phyloP scores from a whole-genome alignment of 2,329 filamentous ascomycete species.

The Fusarium tupiense region DNA sequence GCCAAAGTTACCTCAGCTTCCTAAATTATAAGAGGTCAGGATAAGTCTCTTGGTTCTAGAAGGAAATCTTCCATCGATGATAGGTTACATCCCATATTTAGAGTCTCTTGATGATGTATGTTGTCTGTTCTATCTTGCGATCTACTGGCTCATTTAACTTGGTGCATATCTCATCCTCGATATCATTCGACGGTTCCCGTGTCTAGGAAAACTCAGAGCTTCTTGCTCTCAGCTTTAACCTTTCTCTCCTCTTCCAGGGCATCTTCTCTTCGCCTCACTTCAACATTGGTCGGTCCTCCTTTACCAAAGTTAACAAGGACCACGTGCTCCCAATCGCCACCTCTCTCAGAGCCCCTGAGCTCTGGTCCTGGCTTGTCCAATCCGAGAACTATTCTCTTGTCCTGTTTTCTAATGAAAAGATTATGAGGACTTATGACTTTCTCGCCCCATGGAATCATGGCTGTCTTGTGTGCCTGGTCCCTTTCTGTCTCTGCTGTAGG shows the following conservation, averaged over 20 bases:
- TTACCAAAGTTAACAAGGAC: constrained; percentile 65
- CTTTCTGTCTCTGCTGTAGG: constrained; percentile 55
- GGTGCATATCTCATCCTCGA: neutral
- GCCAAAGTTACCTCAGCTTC: neutral
- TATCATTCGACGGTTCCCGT: neutral
- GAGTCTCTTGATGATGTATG: neutral
- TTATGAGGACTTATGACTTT: constrained; percentile 69
- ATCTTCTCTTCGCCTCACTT: constrained; percentile 62
- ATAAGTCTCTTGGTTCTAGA: neutral
- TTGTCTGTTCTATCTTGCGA: neutral
- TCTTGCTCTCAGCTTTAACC: constrained; percentile 37
- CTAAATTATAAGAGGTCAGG: neutral
- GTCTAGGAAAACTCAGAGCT: constrained; percentile 36
- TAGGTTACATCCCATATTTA: neutral
- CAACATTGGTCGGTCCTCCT: constrained; percentile 62
- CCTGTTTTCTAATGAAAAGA: constrained; percentile 56
- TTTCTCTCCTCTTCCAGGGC: constrained; percentile 58
- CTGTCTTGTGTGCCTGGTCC: constrained; percentile 53
- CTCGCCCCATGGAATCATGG: constrained; percentile 64
- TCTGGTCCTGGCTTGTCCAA: constrained; percentile 69
- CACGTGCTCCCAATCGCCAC: constrained; percentile 68
- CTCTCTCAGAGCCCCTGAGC: constrained; percentile 57
- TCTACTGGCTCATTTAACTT: neutral
- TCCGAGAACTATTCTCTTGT: constrained; percentile 61
- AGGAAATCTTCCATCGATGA: neutral